Percentiles rank a stretch among this genome's conserved stretches.
Conservation (phyloP, 116 monocot species). For the Cymodocea nodosa region DNA sequence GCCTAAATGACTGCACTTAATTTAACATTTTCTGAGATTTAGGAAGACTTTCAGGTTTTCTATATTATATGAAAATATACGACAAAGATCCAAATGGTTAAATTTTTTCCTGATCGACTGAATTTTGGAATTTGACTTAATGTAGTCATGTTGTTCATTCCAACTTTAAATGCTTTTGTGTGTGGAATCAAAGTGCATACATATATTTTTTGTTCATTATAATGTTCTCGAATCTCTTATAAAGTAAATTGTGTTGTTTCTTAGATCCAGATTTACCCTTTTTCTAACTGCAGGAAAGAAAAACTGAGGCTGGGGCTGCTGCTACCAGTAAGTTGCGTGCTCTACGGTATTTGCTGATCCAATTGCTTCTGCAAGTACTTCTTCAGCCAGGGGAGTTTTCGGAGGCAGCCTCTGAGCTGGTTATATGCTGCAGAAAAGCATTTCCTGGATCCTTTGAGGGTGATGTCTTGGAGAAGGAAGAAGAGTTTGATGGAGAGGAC, state of each 20-base stretch:
- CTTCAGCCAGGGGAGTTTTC: conserved; percentile 60
- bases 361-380: conserved; percentile 77
- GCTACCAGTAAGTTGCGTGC: conserved; percentile 65
- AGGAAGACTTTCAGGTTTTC: too few relatives aligned
- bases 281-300: conserved; percentile 43
- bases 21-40: too few relatives aligned
- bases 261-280: not conserved
- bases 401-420: conserved; percentile 66
- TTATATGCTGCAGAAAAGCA: conserved; percentile 77
- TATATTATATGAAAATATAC: too few relatives aligned
- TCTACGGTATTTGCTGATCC: conserved; percentile 67
- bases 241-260: not conserved
- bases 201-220: too few relatives aligned
- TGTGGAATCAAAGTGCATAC: too few relatives aligned
- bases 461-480: conserved; percentile 26
- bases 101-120: too few relatives aligned
- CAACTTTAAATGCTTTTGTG: too few relatives aligned
- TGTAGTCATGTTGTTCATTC: too few relatives aligned
- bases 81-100: too few relatives aligned
- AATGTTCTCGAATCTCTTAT: too few relatives aligned
- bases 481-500: conserved; percentile 37
- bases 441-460: conserved; percentile 36
- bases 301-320: conserved; percentile 22
- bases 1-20: too few relatives aligned
- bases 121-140: too few relatives aligned